Evolutionary conservation across 345 rosid genomes (phyloP).

Genomic region (Lumnitzera racemosa): DNA sequence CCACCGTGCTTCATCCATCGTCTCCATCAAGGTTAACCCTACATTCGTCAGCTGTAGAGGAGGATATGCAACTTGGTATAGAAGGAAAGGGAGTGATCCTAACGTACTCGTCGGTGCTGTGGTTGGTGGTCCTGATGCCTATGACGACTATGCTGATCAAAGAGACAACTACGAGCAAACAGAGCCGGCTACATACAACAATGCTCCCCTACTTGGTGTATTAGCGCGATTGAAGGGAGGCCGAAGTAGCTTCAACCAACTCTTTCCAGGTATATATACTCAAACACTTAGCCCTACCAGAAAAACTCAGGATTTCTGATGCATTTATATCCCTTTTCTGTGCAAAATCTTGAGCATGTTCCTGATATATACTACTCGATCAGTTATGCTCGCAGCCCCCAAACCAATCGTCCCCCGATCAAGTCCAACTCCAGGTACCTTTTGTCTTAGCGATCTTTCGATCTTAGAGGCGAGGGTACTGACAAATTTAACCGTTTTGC

Average conservation of each 20-base stretch:
- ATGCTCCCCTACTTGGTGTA: conserved; percentile 89
- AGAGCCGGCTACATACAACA: conserved; percentile 97
- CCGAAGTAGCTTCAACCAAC: conserved; percentile 63
- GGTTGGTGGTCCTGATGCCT: conserved; percentile 96
- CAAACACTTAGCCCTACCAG: too few species aligned
- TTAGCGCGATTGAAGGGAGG: conserved; percentile 74
- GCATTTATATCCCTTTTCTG: too few species aligned
- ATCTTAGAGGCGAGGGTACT: neutral
- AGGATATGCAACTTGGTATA: conserved; percentile 89
- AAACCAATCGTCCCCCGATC: conserved; percentile 24
- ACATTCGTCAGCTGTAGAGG: conserved; percentile 77
- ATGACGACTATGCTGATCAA: conserved; percentile 83
- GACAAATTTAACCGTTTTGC: conserved; percentile 9
- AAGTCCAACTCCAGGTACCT: conserved; percentile 57
- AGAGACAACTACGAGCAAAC: conserved; percentile 97
- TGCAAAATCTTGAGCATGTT: too few species aligned
- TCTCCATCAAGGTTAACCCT: conserved; percentile 64
- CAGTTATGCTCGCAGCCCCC: conserved; percentile 55
- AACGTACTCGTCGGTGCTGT: conserved; percentile 82
- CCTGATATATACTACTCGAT: neutral
- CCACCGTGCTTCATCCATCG: conserved; percentile 89
- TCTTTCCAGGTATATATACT: conserved; percentile 63
- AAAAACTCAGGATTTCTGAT: too few species aligned
- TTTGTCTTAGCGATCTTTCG: neutral
- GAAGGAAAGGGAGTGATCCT: conserved; percentile 71